Conservation (phyloP, 495 filamentous ascomycete species). For the Aspergillus carlsbadensis region DNA sequence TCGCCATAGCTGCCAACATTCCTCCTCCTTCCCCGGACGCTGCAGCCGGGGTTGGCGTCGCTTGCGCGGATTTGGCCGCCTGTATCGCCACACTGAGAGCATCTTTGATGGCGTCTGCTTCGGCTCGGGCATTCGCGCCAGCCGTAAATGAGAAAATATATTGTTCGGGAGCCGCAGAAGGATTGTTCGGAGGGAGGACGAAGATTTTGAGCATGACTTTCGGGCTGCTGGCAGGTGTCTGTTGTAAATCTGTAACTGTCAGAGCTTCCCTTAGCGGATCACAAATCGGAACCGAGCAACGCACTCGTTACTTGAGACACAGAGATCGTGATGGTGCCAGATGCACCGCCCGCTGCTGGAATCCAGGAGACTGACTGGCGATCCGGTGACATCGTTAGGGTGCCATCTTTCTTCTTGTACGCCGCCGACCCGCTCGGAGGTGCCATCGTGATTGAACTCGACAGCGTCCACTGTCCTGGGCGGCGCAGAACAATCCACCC, state of each 20-base stretch:
- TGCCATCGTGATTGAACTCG: slow-evolving; percentile 47
- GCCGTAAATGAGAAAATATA: slow-evolving; percentile 90
- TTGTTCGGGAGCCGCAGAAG: slow-evolving; percentile 55
- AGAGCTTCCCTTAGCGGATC: neutral
- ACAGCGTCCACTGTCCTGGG: slow-evolving; percentile 46
- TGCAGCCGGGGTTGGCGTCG: slow-evolving; percentile 32
- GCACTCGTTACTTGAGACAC: slow-evolving; percentile 76
- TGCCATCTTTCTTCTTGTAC: slow-evolving; percentile 97
- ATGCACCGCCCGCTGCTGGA: slow-evolving; percentile 51
- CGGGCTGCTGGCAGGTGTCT: slow-evolving; percentile 74
- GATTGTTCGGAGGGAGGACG: slow-evolving; percentile 56
- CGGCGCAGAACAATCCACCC: slow-evolving; percentile 38
- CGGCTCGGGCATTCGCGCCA: slow-evolving; percentile 65
- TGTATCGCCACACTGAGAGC: slow-evolving; percentile 74
- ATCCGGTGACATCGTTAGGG: slow-evolving; percentile 69
- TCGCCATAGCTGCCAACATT: slow-evolving; percentile 56
- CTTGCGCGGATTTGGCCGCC: slow-evolving; percentile 56
- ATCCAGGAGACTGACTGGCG: slow-evolving; percentile 76
- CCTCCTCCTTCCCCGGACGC: slow-evolving; percentile 38
- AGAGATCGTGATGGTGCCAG: slow-evolving; percentile 62
- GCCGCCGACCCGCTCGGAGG: slow-evolving; percentile 67
- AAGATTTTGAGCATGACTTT: slow-evolving; percentile 94
- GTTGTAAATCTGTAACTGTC: slow-evolving; percentile 66
- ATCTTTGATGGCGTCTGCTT: slow-evolving; percentile 83
- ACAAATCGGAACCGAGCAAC: slow-evolving; percentile 20